Base-by-base conservation (phyloP, 1,284 basidiomycete species). In the Leccinum pachyderme region DNA sequence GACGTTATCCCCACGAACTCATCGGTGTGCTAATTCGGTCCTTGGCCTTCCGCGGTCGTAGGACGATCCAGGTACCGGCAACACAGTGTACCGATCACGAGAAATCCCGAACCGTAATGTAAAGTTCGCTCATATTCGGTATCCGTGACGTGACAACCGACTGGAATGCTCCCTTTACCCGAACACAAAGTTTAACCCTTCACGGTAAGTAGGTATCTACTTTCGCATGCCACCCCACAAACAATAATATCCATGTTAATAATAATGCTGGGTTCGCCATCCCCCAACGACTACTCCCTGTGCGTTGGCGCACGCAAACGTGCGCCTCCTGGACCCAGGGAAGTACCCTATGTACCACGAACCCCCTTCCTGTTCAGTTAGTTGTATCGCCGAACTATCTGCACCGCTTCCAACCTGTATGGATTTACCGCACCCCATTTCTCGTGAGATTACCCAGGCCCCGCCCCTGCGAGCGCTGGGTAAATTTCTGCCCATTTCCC, bases 31-130 rank as follows among this genome's bases (percentile, higher is more conserved):
- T 51, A 58, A 49, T 52, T 49, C 43, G 48, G 49, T 57, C 31
- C 27, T 46, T 2, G 22, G 15, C 27, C 55, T 66, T 65, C 65
- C 66, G 65, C 65, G 69, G 66, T 51, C 48, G 35, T 62, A 70
- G 56, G 64, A 58, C 56, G 53, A 69, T 72, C 68, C 65, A 72
- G 70, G 68, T 33, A 66, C 64, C 58, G 51, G 51, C 18, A 55
- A 48, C 53, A 55, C 56, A 32, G 27, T 55, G 44, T 56, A 31
- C 58, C 63, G 61, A 61, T 61, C 60, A 39, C 49, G 51, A 52
- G 41, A 24, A 46, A 33, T 43, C 18, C 32, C 31, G 47, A 63
- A 62, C 64, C 51, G 35, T 67, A 67, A 66, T 56, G 55, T 52
- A 69, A 55, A 69, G 47, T 58, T 67, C 58, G 56, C 54, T 54